Evolutionary conservation across 75 land plant species (phyloP), one percentile per base, ranked within the genome.

Genomic region (Pinus taeda): DNA sequence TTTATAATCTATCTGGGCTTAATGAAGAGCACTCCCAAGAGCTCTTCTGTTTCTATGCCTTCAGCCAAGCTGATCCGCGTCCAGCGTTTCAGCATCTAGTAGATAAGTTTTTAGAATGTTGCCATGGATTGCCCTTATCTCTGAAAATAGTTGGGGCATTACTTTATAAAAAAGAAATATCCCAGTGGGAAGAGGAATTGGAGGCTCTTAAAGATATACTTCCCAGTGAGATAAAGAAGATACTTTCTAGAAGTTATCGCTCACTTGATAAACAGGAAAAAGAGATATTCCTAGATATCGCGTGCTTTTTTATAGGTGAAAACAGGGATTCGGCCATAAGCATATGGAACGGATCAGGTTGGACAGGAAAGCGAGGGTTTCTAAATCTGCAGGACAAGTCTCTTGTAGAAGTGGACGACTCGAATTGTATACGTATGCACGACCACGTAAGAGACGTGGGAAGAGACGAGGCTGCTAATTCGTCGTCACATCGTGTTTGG

Each of bases 381-480:
- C 42, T 33, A 3, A 36, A 18, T 20, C 70, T 66, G 15, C n/a
- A 66, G 39, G 20, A 66, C 5, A 66, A 66, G 37, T 66, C 42
- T n/a, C 70, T 66, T 36, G 45, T 66, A 6, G 45, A 66, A 66
- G 42, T 39, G 42, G 4, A 39, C 42, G 4, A 0, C 0, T 39
- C 4, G 42, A 39, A 39, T 39, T 4, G 0, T 4, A 39, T 39
- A 4, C 42, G n/a, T 12, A 66, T 66, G 70, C 39, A 66, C 17
- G 70, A 66, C 29, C 70, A 66, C n/a, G 45, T 66, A 1, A 66
- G 70, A 36, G 70, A 66, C 18, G 15, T 66, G 70, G 39, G 70
- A 17, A 66, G 39, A 66, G 4, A 39, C 4, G 3, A 3, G 4
- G 42, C 42, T 4, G 42, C 4, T 3, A 0, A 0, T 39, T 39